These are phyloP conservation scores for Lizonia empirigonia DNA, from an alignment of 2,329 filamentous ascomycete species.

Conservation along the genomic window DNA sequence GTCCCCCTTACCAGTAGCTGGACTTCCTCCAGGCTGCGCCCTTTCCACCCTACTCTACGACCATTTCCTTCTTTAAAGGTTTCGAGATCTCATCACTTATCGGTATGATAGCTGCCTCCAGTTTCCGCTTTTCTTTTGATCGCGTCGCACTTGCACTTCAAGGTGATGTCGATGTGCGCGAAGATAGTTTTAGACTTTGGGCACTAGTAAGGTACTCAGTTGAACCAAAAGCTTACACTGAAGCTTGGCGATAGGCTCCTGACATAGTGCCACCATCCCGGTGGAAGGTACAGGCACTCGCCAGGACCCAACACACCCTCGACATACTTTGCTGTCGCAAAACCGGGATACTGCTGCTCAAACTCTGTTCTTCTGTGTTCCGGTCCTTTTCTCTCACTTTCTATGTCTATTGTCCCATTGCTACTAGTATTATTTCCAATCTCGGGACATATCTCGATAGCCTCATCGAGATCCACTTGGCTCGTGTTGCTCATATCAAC, in stretches of 20 bases:
- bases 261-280: conserved; percentile 99
- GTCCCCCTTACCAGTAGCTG: no score
- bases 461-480: conserved; percentile 72
- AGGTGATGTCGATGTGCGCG: no score
- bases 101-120: no score
- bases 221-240: conserved; percentile 93
- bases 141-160: no score
- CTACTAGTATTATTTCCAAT: conserved; percentile 20
- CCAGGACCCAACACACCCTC: conserved; percentile 82
- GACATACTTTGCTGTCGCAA: conserved; percentile 67
- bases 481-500: conserved; percentile 96
- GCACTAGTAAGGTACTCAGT: no score
- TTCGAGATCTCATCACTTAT: no score
- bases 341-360: conserved; percentile 55
- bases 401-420: conserved; percentile 35
- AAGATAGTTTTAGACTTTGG: no score
- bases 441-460: conserved; percentile 57
- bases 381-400: neutral
- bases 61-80: no score
- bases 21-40: no score
- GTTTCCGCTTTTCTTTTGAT: no score
- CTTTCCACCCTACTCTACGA: no score
- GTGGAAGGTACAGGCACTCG: conserved; percentile 85
- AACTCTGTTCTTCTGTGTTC: conserved; percentile 21
- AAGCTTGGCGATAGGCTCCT: conserved; percentile 83